Evolutionary conservation across 73 alveolate species (phyloP), one percentile per base, ranked within the genome.

Genomic region (Tetrahymena thermophila): DNA sequence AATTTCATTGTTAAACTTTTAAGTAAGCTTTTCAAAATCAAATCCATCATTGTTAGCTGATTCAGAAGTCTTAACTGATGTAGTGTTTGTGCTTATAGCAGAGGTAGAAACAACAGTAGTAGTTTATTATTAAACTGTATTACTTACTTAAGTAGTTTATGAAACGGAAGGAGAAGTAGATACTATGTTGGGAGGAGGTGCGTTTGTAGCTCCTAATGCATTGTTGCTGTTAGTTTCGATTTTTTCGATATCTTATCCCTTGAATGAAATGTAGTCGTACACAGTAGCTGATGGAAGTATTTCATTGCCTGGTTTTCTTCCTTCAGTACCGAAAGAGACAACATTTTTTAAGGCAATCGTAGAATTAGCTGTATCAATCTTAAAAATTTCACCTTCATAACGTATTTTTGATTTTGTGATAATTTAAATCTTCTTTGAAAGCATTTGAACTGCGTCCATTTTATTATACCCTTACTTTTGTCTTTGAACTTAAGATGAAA

Each of bases 261-360:
- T 71, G 37, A 71, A 71, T 71, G 89, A 71, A 71, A 71, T 71
- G 11, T 71, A 71, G 23, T 71, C 89, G 11, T 71, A 71, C 17
- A 71, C 89, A 3, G 89, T 71, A 71, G 89, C 89, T 71, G 89
- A 71, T 28, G 97, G 97, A 37, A 94, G 97, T 38, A 95, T 95
- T 95, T 95, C 97, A 85, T 71, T 95, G 55, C 97, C 97, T 34
- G 95, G 95, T 23, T 95, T 85, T 89, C 97, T 85, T 35, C 97
- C 97, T 35, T 95, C 97, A 3, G 97, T 95, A 50, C 97, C 97
- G 85, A 95, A 95, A 35, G 97, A 95, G 16, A 94, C 84, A 43
- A 95, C 97, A 50, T 95, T 94, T 55, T 95, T 95, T 83, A 95
- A 95, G 35, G 97, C 97, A 34, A 95, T 85, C 17, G 97, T 95